A percentile compares a stretch with the other conserved stretches of the same genome.
These are phyloP conservation scores for Phytophthora sp. DNA, from an alignment of 352 stramenopile genomes.

Conservation along the genomic window DNA sequence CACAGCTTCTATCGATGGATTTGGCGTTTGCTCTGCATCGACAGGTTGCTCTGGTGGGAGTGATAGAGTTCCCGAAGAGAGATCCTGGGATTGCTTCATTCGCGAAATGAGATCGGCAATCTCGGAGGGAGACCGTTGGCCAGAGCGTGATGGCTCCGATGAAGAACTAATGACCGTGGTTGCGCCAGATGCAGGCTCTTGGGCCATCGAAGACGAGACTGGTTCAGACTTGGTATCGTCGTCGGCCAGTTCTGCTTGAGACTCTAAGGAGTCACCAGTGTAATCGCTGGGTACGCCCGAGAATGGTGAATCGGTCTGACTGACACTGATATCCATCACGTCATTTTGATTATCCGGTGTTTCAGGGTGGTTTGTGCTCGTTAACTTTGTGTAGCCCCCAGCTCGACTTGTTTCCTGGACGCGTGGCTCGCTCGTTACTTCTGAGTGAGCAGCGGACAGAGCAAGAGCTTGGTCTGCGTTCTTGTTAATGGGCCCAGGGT, in stretches of 20 bases:
- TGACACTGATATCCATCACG: not conserved
- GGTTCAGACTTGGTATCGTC: slow-evolving; percentile 3
- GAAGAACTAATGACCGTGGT: not conserved
- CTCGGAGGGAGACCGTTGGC: slow-evolving; percentile 9
- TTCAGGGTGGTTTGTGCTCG: slow-evolving; percentile 4
- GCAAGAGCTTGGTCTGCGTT: slow-evolving; percentile 7
- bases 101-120: slow-evolving; percentile 30
- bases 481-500: slow-evolving; percentile 15
- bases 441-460: not conserved
- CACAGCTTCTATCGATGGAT: not conserved
- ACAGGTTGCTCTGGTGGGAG: not conserved
- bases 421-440: slow-evolving; percentile 4
- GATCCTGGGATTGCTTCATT: slow-evolving; percentile 28
- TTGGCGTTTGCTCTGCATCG: not conserved
- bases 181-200: not conserved
- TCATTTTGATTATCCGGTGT: no score
- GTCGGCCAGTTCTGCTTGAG: not conserved
- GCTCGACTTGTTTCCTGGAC: slow-evolving; percentile 3
- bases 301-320: not conserved
- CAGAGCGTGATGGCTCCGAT: not conserved
- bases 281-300: not conserved
- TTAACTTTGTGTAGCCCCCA: slow-evolving; percentile 29
- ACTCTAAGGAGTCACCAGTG: not conserved
- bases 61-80: slow-evolving; percentile 2
- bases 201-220: not conserved